Conservation (phyloP, 169 alveolate species). For the Cystoisospora suis region DNA sequence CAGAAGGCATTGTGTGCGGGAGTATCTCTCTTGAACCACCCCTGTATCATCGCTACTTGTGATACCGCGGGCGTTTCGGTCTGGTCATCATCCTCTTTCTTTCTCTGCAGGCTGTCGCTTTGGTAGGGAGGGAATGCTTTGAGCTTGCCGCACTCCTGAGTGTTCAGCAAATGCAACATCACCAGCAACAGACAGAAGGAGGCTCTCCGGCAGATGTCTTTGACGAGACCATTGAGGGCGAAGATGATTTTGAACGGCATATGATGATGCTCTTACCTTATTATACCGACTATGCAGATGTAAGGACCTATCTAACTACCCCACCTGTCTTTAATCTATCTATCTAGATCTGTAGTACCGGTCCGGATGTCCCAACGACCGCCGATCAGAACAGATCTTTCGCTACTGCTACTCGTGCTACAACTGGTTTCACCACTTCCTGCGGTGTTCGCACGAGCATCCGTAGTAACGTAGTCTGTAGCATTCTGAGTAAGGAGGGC, state of each 20-base stretch:
- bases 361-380: too few species aligned
- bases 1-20: not conserved
- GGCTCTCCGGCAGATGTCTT: not conserved
- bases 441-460: too few species aligned
- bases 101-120: not conserved
- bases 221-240: not conserved
- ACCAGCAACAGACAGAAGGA: not conserved
- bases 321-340: too few species aligned
- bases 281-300: slow-evolving; percentile 28
- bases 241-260: slow-evolving; percentile 18
- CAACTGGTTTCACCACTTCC: too few species aligned
- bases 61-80: not conserved
- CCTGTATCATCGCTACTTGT: too few species aligned
- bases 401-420: too few species aligned
- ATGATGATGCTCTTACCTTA: slow-evolving; percentile 31
- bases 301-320: too few species aligned
- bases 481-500: too few species aligned
- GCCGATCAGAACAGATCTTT: too few species aligned
- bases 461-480: too few species aligned
- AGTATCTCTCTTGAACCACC: not conserved
- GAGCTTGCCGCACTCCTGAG: slow-evolving; percentile 12
- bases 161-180: slow-evolving; percentile 12
- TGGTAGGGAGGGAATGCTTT: slow-evolving; percentile 16
- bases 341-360: too few species aligned
- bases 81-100: too few species aligned